Conservation (phyloP, 2,329 filamentous ascomycete species). For the Xylariaceae sp. region DNA sequence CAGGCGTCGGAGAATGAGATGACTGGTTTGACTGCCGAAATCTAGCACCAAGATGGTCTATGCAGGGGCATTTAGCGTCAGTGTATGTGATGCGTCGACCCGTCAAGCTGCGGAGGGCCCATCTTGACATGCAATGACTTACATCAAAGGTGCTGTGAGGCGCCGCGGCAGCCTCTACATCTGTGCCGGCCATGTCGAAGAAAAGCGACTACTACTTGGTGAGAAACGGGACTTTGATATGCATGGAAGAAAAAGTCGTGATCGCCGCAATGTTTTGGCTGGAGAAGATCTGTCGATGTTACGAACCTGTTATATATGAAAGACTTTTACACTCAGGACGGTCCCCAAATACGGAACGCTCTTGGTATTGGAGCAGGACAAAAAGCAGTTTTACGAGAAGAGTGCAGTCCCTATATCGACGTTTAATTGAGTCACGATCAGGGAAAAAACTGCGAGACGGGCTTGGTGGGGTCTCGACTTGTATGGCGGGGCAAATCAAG, state of each 20-base stretch:
- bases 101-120: neutral
- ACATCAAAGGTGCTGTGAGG: slow-evolving; percentile 38
- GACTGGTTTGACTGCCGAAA: slow-evolving; percentile 63
- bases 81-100: neutral
- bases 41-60: slow-evolving; percentile 69
- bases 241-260: neutral
- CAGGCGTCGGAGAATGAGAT: slow-evolving; percentile 69
- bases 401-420: neutral
- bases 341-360: no score
- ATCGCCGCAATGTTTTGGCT: neutral
- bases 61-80: slow-evolving; percentile 31
- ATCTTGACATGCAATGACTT: slow-evolving; percentile 16
- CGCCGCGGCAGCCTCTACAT: slow-evolving; percentile 22
- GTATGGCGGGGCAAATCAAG: slow-evolving; percentile 14
- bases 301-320: neutral
- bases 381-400: no score
- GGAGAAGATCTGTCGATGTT: neutral
- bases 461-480: slow-evolving; percentile 13
- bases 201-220: neutral
- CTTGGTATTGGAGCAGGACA: no score
- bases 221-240: neutral
- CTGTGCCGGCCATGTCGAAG: slow-evolving; percentile 8
- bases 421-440: neutral
- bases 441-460: slow-evolving; percentile 2
- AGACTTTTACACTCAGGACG: no score